Evolutionary conservation across 106 monocot genomes (phyloP).

Genomic region (Platanthera guangdongensis): DNA sequence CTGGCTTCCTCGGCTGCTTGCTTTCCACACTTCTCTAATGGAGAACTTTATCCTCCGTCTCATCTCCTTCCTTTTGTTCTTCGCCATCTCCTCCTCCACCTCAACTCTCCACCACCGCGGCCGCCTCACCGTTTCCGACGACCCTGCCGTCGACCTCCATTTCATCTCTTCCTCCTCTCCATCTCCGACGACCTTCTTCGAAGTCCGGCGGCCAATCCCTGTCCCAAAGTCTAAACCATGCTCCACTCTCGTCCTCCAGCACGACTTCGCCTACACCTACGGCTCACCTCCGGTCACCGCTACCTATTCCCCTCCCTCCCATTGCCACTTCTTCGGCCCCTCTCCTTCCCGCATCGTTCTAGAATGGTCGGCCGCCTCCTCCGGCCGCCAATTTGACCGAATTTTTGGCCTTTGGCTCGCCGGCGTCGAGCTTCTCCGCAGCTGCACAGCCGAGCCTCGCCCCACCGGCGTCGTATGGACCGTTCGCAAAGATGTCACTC

Average conservation of each 20-base stretch:
- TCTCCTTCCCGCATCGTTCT: conserved; percentile 41
- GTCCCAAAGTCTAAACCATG: conserved; percentile 14
- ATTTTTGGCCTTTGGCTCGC: conserved; percentile 55
- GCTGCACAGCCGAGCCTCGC: conserved; percentile 58
- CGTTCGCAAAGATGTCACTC: conserved; percentile 52
- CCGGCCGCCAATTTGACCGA: conserved; percentile 62
- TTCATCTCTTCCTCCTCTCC: conserved; percentile 22
- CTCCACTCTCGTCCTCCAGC: conserved; percentile 37
- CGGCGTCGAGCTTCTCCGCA: conserved; percentile 52
- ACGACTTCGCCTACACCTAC: conserved; percentile 69
- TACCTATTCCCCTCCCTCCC: conserved; percentile 32
- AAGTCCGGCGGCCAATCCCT: conserved; percentile 7
- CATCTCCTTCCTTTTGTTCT: conserved; percentile 1
- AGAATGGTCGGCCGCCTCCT: conserved; percentile 50
- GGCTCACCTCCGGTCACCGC: conserved; percentile 38
- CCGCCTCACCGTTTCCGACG: not conserved
- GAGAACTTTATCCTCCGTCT: not conserved
- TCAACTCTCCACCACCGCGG: conserved; percentile 9
- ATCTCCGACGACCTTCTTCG: conserved; percentile 18
- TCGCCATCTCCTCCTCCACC: not conserved
- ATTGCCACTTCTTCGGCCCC: conserved; percentile 2
- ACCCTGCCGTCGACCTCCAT: not conserved
- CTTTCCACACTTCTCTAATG: not conserved
- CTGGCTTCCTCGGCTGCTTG: not conserved
- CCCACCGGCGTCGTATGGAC: conserved; percentile 45